Percentiles rank a stretch among this genome's conserved stretches.
phyloP scores from a whole-genome alignment of 768 basidiomycete genomes.

The Mycena maculata region DNA sequence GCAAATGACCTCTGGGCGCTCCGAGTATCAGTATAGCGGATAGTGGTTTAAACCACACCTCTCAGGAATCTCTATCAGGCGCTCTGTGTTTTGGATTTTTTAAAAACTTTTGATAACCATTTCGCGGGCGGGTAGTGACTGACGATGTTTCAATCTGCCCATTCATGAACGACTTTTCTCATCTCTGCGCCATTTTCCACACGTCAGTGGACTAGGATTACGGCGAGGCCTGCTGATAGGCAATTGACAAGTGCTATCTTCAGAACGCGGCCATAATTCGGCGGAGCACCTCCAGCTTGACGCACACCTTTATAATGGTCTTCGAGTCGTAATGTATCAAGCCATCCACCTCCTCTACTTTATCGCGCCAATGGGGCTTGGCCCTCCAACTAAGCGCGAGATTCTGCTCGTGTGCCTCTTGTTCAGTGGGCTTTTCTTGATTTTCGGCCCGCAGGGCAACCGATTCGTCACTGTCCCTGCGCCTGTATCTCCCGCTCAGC shows the following conservation, averaged over 20 bases:
- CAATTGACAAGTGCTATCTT: constrained; percentile 8
- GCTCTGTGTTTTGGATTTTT: no score
- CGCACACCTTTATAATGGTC: background rate
- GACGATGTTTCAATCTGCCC: no score
- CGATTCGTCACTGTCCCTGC: constrained; percentile 32
- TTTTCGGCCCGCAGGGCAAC: constrained; percentile 21
- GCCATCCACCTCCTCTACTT: background rate
- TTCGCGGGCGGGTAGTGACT: no score
- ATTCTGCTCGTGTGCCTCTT: constrained; percentile 54
- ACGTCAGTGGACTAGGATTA: background rate
- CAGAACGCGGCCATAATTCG: constrained; percentile 7
- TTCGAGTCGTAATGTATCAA: constrained; percentile 12
- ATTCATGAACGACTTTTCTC: constrained; percentile 4
- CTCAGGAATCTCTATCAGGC: no score
- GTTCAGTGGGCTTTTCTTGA: constrained; percentile 38
- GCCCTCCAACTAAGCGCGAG: constrained; percentile 57
- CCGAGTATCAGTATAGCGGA: no score
- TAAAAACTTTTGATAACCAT: no score
- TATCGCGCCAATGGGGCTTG: constrained; percentile 17
- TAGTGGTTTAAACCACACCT: no score
- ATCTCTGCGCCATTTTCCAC: constrained; percentile 2
- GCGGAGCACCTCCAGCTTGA: background rate
- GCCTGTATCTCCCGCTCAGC: constrained; percentile 18
- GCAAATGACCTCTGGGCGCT: no score
- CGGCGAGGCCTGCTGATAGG: background rate